Evolutionary conservation across 345 rosid species (phyloP), one percentile per base, ranked within the genome.

Genomic region (Lepidium africanum): DNA sequence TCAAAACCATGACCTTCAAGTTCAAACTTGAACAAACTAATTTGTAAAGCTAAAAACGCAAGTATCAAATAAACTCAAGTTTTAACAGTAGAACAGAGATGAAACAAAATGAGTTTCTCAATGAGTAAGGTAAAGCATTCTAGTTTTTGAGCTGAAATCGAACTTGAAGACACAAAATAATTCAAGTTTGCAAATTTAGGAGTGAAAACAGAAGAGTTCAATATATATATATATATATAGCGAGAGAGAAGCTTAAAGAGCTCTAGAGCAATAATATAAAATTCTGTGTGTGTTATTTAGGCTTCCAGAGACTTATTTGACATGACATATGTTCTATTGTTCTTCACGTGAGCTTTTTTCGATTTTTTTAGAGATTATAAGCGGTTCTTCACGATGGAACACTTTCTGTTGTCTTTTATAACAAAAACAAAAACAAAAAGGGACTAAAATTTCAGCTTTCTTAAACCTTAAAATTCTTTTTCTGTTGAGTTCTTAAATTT

Each of bases 131-230:
- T 30, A 65, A 12, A 35, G 7, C 32, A 27, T 36, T 23, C n/a
- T 10, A 47, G 35, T 69, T 40, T 56, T 62, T 71, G 55, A 43
- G n/a, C 40, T 71, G 41, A 71, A 52, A 43, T 33, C 32, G 40
- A 53, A 62, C 56, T 14, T 63, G 23, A 23, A 15, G 55, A 62
- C 17, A 5, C 10, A 12, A 41, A 32, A 19, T 5, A 19, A 10
- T 32, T 27, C 1, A 60, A 50, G 35, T 59, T 59, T 9, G 36
- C 5, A 16, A 48, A 42, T 33, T 43, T 35, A 35, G 37, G 63
- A 54, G 63, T 17, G 45, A 5, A 56, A 45, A 50, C 23, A 49
- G 19, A 69, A 38, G 3, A 70, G 61, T 60, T 51, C 10, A 49
- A 37, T 15, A 32, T 15, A 38, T 11, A 19, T 41, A 11, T 36